Evolutionary conservation across 305 asterid genomes (phyloP), one percentile per base, ranked within the genome.

Genomic region (Ilex paraguariensis): DNA sequence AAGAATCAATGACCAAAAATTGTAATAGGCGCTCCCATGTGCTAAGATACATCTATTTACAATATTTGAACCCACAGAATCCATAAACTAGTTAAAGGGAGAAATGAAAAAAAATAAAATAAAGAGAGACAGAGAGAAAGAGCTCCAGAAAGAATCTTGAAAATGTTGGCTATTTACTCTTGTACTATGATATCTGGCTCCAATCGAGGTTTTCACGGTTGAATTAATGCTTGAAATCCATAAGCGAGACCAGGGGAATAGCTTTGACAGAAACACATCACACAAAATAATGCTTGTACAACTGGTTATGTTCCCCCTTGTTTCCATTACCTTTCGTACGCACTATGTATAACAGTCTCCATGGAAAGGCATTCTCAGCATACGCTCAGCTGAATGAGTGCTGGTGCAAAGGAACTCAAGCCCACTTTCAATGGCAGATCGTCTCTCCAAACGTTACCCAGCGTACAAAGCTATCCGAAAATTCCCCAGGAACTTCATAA

Each of bases 371-470:
- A 46, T 14, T 3, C 56, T 7, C 56, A 8, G 42, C 42, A 21
- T 36, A 8, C 30, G 12, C 3, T 6, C 56, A 15, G 31, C n/a
- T 52, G 56, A 52, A 16, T 8, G 56, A n/a, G 5, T 49, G 11
- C 7, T 49, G 53, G 5, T 49, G 42, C 42, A 36, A 36, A 36
- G 42, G 42, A 36, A 36, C 42, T 36, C 42, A 8, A 36, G 42
- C 9, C 53, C 6, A 52, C 32, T 64, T 56, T 87, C 81, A 89
- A 69, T 82, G 91, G 71, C 91, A 83, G 4, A 92, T 70, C 44
- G 97, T 66, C 80, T 92, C 98, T 59, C 97, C 97, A 15, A 32
- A 45, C 36, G 70, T 81, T 63, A 92, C 95, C 98, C 98, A 92
- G 9, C 67, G 80, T 63, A 73, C 95, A 77, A 92, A 92, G 75